Base-by-base conservation (phyloP, 2,329 filamentous ascomycete species). In the Cryphonectria parasitica region DNA sequence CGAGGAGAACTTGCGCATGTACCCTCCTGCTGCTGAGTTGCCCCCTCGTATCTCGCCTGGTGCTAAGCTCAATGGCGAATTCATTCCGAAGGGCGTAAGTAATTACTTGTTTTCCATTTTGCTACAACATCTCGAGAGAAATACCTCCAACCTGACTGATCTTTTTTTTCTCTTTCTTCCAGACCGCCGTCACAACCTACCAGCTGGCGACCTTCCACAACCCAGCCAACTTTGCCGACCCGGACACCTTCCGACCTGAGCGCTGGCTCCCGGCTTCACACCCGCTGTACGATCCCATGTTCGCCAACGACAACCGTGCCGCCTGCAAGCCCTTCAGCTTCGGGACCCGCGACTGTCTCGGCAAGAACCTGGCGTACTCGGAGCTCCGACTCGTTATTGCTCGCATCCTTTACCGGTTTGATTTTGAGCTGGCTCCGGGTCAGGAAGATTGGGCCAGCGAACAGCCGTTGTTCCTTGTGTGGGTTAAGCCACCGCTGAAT, bases 1-100 rank as follows among this genome's bases (percentile, higher is more conserved):
- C 81, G 90, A 91, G 79, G 94, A 97, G 82, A 92, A 92, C 0
- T 89, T 97, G 78, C 92, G 94, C 64, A 43, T 71, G n/a, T 71
- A 25, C 61, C 69, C 67, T 0, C 63, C 74, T 13, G 63, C 61
- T 2, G 67, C 68, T 17, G 70, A 71, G 67, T 65, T 39, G 7
- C 60, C 70, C 7, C 52, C 67, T 0, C 60, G 68, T 3, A 11
- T 72, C 10, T 67, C 64, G 6, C 67, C 67, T 4, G 67, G 70
- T 10, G 67, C 64, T 0, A 60, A 66, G 5, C 36, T 71, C n/a
- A 31, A 65, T 19, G 69, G 69, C 11, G 19, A 68, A 11, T 52
- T 61, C n/a, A 65, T 71, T 7, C 69, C 69, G n/a, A 68, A 68
- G 25, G 69, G 69, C 5, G 69, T 70, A 56, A 54, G 69, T 65